These are phyloP conservation scores for Leucosporidium scottii DNA, from an alignment of 768 basidiomycete genomes.

Conservation along the genomic window DNA sequence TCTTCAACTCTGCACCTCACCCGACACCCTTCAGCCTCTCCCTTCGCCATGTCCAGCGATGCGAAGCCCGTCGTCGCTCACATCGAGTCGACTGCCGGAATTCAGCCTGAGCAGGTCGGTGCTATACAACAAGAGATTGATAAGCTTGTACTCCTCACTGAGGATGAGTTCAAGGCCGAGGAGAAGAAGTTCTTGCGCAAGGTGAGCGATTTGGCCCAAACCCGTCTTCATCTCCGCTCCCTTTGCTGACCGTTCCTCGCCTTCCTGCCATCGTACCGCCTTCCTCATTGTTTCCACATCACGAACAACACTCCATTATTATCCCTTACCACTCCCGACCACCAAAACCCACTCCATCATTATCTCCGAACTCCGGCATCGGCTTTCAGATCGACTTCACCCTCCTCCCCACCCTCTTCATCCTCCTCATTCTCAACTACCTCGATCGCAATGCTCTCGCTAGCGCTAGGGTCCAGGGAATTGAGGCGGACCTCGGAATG, in stretches of 20 bases:
- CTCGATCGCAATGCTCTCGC: conserved; percentile 36
- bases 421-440: conserved; percentile 30
- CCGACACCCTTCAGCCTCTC: background rate
- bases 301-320: no score
- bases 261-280: background rate
- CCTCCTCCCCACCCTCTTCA: conserved; percentile 32
- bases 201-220: conserved; percentile 6
- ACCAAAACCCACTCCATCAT: no score
- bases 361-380: background rate
- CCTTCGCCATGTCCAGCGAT: background rate
- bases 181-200: conserved; percentile 33
- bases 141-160: conserved; percentile 10
- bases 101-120: conserved; percentile 1
- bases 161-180: conserved; percentile 26
- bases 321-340: no score
- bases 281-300: no score
- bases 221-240: background rate
- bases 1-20: background rate
- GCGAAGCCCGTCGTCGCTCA: background rate
- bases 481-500: conserved; percentile 27
- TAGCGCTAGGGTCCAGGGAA: conserved; percentile 30
- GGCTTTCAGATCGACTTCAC: conserved; percentile 29
- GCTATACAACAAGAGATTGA: conserved; percentile 26
- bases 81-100: background rate
- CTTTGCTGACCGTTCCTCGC: background rate